These are phyloP conservation scores for Lactarius deliciosus DNA, from an alignment of 768 basidiomycete species.

Conservation along the genomic window DNA sequence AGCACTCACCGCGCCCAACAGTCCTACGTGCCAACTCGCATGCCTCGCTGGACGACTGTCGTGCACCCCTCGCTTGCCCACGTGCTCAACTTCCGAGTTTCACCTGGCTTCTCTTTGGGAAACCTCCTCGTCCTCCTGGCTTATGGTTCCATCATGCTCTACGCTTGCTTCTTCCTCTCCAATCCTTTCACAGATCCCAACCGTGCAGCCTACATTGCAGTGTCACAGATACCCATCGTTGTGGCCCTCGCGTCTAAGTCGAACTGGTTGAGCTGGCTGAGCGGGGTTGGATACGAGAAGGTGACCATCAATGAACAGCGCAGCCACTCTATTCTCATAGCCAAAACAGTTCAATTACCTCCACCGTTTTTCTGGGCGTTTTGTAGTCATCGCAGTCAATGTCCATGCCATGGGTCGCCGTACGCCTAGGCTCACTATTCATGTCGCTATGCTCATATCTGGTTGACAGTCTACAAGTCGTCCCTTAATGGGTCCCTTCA, in stretches of 20 bases:
- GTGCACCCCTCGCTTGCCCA: constrained; percentile 36
- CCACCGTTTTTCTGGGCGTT: constrained; percentile 52
- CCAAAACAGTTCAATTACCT: constrained; percentile 48
- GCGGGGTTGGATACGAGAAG: constrained; percentile 50
- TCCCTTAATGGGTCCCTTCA: background rate
- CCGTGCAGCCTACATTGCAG: constrained; percentile 40
- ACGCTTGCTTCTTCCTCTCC: constrained; percentile 38
- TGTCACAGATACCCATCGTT: constrained; percentile 48
- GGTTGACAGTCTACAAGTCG: constrained; percentile 13
- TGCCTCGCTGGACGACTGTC: constrained; percentile 40
- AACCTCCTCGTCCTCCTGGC: constrained; percentile 38
- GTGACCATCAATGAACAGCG: constrained; percentile 30
- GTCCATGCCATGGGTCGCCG: constrained; percentile 46
- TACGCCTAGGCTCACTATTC: constrained; percentile 27
- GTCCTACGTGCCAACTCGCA: constrained; percentile 35
- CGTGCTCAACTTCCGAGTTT: constrained; percentile 38
- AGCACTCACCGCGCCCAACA: background rate
- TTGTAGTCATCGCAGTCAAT: constrained; percentile 43
- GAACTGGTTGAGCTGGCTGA: constrained; percentile 41
- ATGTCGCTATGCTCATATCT: background rate
- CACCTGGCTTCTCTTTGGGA: constrained; percentile 40
- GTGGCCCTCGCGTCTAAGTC: constrained; percentile 52
- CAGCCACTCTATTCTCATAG: background rate
- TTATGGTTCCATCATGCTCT: constrained; percentile 40
- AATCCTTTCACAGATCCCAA: constrained; percentile 38